Conservation (phyloP, 2,329 filamentous ascomycete genomes). For the Rutstroemia sp. region DNA sequence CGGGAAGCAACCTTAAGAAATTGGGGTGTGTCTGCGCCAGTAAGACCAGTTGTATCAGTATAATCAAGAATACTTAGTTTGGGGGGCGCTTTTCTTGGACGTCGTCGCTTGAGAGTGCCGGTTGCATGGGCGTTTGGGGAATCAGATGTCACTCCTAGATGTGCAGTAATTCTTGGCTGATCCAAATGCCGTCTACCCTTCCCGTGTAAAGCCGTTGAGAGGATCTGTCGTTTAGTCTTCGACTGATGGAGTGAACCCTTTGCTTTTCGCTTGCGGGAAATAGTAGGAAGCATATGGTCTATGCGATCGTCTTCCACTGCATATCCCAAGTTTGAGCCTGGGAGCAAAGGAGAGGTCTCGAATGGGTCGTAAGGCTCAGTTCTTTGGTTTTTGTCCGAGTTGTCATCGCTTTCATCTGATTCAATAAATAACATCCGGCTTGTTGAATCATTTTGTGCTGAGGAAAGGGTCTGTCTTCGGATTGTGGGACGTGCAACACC, state of each 20-base stretch:
- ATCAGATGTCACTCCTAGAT: constrained; percentile 8
- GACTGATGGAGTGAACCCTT: not conserved
- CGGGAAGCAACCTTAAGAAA: constrained; percentile 58
- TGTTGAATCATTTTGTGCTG: not conserved
- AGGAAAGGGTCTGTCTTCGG: not conserved
- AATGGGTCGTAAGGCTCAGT: not conserved
- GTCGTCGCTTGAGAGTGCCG: not conserved
- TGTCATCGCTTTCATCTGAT: constrained; percentile 23
- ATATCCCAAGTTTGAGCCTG: constrained; percentile 16
- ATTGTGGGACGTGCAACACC: constrained; percentile 26
- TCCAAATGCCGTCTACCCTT: constrained; percentile 1
- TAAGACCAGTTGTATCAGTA: constrained; percentile 29
- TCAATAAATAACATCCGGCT: constrained; percentile 1
- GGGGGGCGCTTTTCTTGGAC: constrained; percentile 30
- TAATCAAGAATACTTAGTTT: constrained; percentile 55
- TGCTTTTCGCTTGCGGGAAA: constrained; percentile 17
- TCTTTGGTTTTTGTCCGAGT: constrained; percentile 9
- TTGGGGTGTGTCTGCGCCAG: constrained; percentile 34
- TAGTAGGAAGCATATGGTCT: constrained; percentile 29
- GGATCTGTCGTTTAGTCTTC: constrained; percentile 14
- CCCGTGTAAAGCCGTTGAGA: constrained; percentile 8
- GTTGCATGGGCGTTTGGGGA: not conserved
- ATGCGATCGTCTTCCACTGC: constrained; percentile 28
- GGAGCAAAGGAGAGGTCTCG: constrained; percentile 14
- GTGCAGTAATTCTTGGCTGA: constrained; percentile 26